Percentiles rank a stretch among this genome's conserved stretches.
These are phyloP conservation scores for Lotus japonicus DNA, from an alignment of 306 rosid species.

Conservation along the genomic window DNA sequence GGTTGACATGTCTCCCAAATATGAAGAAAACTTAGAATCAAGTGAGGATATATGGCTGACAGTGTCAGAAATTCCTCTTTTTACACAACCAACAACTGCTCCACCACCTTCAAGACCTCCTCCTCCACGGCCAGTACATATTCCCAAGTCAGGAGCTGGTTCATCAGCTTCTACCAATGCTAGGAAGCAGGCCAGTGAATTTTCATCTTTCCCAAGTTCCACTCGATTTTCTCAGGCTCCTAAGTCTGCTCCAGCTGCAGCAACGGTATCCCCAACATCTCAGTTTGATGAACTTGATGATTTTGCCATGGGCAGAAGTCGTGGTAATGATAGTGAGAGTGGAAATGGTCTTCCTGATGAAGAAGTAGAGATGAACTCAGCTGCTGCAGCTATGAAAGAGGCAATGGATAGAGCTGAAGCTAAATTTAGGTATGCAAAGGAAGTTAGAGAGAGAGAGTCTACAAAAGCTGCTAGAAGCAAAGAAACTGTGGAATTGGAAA, in stretches of 20 bases:
- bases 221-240: slow-evolving; percentile 49
- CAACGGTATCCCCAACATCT: slow-evolving; percentile 38
- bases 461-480: slow-evolving; percentile 63
- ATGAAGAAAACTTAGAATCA: slow-evolving; percentile 57
- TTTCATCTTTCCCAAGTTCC: slow-evolving; percentile 49
- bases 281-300: slow-evolving; percentile 71
- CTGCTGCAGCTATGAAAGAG: slow-evolving; percentile 97
- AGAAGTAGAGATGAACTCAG: slow-evolving; percentile 86
- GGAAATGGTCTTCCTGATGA: slow-evolving; percentile 60
- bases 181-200: slow-evolving; percentile 55
- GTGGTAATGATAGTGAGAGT: slow-evolving; percentile 43
- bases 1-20: slow-evolving; percentile 52
- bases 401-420: slow-evolving; percentile 98
- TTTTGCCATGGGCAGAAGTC: slow-evolving; percentile 59
- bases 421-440: slow-evolving; percentile 86
- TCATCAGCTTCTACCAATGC: slow-evolving; percentile 39
- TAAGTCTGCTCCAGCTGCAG: slow-evolving; percentile 46
- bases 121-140: slow-evolving; percentile 83
- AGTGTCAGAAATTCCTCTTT: slow-evolving; percentile 89
- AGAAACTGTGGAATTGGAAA: slow-evolving; percentile 61
- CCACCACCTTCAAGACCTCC: slow-evolving; percentile 99
- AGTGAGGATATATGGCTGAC: slow-evolving; percentile 79
- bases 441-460: slow-evolving; percentile 82
- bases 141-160: slow-evolving; percentile 47
- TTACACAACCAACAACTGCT: slow-evolving; percentile 87